phyloP scores from a whole-genome alignment of 129 eudicot genomes.

The Logfia minima region DNA sequence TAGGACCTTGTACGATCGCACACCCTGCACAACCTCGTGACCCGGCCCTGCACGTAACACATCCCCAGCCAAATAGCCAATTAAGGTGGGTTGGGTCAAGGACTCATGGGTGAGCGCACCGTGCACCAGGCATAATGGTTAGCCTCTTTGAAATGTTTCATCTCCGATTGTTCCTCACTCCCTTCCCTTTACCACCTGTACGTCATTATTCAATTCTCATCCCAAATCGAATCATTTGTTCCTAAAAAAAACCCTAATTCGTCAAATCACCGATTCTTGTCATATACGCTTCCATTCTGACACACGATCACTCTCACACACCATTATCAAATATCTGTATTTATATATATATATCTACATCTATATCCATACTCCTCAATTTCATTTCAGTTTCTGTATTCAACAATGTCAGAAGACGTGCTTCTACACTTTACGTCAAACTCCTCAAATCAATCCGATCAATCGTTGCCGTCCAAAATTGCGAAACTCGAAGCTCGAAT shows the following conservation, averaged over 20 bases:
- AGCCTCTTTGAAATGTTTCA: not conserved
- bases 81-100: too few species aligned
- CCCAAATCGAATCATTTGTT: not conserved
- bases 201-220: not conserved
- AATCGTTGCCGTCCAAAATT: conserved; percentile 68
- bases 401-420: conserved; percentile 87
- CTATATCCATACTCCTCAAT: not conserved
- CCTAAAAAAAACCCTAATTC: not conserved
- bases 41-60: too few species aligned
- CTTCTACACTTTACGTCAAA: conserved; percentile 77
- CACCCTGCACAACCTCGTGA: too few species aligned
- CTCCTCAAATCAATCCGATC: conserved; percentile 90
- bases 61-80: too few species aligned
- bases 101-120: too few species aligned
- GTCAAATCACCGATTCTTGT: not conserved
- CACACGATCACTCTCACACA: not conserved
- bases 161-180: not conserved
- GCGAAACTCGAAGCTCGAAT: conserved; percentile 93
- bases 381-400: not conserved
- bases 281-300: not conserved
- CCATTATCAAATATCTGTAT: conserved; percentile 3
- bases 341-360: too few species aligned
- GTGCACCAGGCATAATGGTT: not conserved
- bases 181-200: not conserved
- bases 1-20: too few species aligned